Evolutionary conservation across 345 rosid genomes (phyloP).

Genomic region (Salix purpurea): DNA sequence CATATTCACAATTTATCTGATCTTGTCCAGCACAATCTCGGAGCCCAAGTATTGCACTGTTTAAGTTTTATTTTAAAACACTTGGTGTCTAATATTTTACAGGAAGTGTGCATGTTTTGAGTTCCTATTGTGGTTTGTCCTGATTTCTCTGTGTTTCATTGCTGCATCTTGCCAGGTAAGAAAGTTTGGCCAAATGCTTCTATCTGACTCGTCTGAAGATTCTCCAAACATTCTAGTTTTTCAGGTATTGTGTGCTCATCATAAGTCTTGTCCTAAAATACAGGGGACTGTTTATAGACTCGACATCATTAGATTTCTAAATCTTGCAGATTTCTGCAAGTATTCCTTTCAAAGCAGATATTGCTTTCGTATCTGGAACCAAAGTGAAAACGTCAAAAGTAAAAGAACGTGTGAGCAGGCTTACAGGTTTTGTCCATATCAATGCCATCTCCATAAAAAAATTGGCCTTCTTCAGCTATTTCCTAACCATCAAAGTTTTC

Average conservation of each 20-base stretch:
- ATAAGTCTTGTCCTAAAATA: not conserved
- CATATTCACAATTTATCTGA: constrained; percentile 77
- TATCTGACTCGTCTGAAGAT: constrained; percentile 54
- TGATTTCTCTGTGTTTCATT: not conserved
- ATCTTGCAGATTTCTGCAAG: constrained; percentile 57
- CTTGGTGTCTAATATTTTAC: constrained; percentile 8
- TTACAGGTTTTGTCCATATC: constrained; percentile 55
- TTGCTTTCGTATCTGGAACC: constrained; percentile 68
- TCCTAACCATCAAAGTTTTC: constrained; percentile 4
- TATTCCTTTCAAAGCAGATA: constrained; percentile 60
- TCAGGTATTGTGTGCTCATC: constrained; percentile 47
- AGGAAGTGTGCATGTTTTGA: not conserved
- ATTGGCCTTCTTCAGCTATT: not conserved
- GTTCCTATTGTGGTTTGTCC: not conserved
- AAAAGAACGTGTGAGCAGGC: constrained; percentile 56
- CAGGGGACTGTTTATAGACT: not conserved
- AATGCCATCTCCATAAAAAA: constrained; percentile 6
- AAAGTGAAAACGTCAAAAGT: constrained; percentile 31
- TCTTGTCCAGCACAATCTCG: constrained; percentile 63
- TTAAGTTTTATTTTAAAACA: constrained; percentile 1
- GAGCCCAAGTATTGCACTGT: constrained; percentile 44
- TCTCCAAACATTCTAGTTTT: constrained; percentile 66
- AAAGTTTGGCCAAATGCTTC: constrained; percentile 46
- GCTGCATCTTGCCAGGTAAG: constrained; percentile 36
- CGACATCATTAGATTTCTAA: constrained; percentile 12